A percentile compares a stretch with the other conserved stretches of the same genome.
phyloP scores from a whole-genome alignment of 257 asterid genomes.

The Craterostigma plantagineum region DNA sequence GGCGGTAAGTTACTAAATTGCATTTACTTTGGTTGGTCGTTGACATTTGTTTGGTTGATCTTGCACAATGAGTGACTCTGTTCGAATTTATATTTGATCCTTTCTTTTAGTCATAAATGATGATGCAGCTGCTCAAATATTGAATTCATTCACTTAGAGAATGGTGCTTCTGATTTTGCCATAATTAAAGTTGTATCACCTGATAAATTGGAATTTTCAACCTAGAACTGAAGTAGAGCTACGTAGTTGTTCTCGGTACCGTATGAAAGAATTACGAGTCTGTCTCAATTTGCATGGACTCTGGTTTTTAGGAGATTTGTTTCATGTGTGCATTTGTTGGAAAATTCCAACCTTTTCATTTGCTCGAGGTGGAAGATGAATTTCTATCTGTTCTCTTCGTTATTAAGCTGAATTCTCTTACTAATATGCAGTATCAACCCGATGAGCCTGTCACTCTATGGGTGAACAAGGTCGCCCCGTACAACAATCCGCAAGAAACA shows the following conservation, averaged over 20 bases:
- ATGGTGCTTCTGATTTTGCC: too few species aligned
- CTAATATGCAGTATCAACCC: slow-evolving; percentile 47
- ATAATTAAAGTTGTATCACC: too few species aligned
- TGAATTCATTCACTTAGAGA: too few species aligned
- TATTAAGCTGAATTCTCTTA: slow-evolving; percentile 6
- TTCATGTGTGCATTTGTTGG: too few species aligned
- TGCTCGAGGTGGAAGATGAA: background rate
- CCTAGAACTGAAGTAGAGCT: too few species aligned
- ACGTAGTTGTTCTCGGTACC: too few species aligned
- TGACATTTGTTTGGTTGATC: background rate
- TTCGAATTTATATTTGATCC: slow-evolving; percentile 1
- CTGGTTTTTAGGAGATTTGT: too few species aligned
- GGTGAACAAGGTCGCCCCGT: slow-evolving; percentile 98
- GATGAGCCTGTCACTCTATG: slow-evolving; percentile 70
- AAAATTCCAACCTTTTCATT: slow-evolving; percentile 15
- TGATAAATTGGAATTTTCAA: too few species aligned
- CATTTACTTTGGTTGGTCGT: slow-evolving; percentile 4
- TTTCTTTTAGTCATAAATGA: too few species aligned
- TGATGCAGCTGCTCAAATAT: background rate
- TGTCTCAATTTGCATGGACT: too few species aligned
- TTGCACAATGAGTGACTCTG: slow-evolving; percentile 6
- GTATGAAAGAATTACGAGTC: too few species aligned
- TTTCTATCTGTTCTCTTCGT: background rate
- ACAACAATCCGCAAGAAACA: slow-evolving; percentile 92
- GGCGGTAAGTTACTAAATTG: slow-evolving; percentile 12